phyloP scores from a whole-genome alignment of 495 filamentous ascomycete genomes.

The Talaromyces liani region DNA sequence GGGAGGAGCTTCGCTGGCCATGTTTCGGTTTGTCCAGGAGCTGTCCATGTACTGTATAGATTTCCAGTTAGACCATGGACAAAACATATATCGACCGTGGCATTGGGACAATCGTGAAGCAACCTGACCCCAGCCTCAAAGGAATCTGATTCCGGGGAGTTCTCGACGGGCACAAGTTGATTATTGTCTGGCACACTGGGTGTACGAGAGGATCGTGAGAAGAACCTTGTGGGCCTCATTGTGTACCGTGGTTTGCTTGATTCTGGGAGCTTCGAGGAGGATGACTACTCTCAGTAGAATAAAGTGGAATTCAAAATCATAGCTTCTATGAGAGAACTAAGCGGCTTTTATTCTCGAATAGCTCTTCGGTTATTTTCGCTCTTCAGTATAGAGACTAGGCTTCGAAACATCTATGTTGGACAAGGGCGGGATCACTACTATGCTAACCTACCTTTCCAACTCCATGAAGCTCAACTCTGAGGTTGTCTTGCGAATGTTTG shows the following conservation, averaged over 20 bases:
- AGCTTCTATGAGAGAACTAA: no score
- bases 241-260: no score
- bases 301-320: no score
- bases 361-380: no score
- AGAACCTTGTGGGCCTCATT: no score
- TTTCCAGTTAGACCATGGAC: constrained; percentile 26
- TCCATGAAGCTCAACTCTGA: no score
- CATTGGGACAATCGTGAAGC: constrained; percentile 15
- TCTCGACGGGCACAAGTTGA: neutral
- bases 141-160: neutral
- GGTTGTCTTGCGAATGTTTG: no score
- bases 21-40: constrained; percentile 7
- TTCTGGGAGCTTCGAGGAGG: neutral
- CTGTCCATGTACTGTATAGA: constrained; percentile 21
- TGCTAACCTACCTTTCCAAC: no score
- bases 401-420: no score
- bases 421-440: no score
- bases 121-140: constrained; percentile 11
- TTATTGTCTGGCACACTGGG: neutral
- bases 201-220: neutral
- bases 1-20: constrained; percentile 23
- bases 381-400: no score
- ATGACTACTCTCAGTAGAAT: neutral
- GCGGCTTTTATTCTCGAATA: no score
- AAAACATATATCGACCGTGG: constrained; percentile 23